These are phyloP conservation scores for Pyrenophora graminea DNA, from an alignment of 2,329 filamentous ascomycete genomes.

Conservation along the genomic window DNA sequence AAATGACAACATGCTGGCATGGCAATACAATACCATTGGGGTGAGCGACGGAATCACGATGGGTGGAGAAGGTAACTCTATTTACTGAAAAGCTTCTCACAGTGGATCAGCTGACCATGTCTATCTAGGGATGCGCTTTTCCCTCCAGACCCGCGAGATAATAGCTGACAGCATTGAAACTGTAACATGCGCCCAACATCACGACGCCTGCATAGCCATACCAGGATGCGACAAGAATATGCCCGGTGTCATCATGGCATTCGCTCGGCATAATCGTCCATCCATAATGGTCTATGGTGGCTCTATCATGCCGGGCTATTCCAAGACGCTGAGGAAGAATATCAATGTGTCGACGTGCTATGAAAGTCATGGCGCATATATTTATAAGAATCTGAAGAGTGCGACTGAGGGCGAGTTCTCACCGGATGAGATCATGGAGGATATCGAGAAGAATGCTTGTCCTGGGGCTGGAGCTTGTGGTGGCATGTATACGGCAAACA, in stretches of 20 bases:
- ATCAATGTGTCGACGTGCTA: slow-evolving; percentile 91
- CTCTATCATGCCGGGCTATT: slow-evolving; percentile 86
- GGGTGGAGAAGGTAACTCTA: slow-evolving; percentile 75
- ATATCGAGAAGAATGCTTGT: slow-evolving; percentile 80
- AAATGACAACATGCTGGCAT: slow-evolving; percentile 85
- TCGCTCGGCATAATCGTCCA: slow-evolving; percentile 86
- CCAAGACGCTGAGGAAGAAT: slow-evolving; percentile 70
- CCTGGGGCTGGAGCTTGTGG: slow-evolving; percentile 80
- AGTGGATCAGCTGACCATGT: neutral
- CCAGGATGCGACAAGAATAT: slow-evolving; percentile 98
- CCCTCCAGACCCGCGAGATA: slow-evolving; percentile 84
- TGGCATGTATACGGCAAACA: slow-evolving; percentile 95
- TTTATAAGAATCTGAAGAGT: slow-evolving; percentile 73
- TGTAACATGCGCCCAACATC: slow-evolving; percentile 86
- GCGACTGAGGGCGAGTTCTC: slow-evolving; percentile 70
- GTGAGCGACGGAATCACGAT: slow-evolving; percentile 93
- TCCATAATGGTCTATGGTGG: slow-evolving; percentile 96
- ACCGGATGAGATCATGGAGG: slow-evolving; percentile 78
- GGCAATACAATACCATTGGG: slow-evolving; percentile 92
- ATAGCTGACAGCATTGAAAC: slow-evolving; percentile 95
- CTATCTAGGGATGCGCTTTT: slow-evolving; percentile 82
- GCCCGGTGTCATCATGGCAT: slow-evolving; percentile 89
- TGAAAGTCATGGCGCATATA: slow-evolving; percentile 81
- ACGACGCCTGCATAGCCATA: slow-evolving; percentile 91
- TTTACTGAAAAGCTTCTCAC: neutral